Conservation (phyloP, 2,329 filamentous ascomycete species). For the Trichoderma koningiopsis region DNA sequence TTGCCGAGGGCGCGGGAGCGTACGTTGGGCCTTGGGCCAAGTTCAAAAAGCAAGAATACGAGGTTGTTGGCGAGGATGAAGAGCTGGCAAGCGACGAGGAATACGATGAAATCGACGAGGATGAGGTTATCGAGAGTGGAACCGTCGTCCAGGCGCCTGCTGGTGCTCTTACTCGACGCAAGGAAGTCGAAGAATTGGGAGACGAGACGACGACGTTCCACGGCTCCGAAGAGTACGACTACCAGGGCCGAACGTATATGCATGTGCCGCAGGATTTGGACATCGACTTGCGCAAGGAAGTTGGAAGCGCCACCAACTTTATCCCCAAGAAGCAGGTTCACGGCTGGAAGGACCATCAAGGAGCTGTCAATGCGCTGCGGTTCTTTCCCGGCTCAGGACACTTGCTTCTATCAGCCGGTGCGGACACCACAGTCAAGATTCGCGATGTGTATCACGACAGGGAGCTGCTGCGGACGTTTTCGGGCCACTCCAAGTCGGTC, state of each 20-base stretch:
- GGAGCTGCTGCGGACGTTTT: conserved; percentile 87
- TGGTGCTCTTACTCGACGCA: conserved; percentile 56
- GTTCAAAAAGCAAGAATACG: conserved; percentile 73
- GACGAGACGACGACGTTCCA: conserved; percentile 87
- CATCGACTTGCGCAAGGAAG: conserved; percentile 79
- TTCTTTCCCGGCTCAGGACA: conserved; percentile 91
- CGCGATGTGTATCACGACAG: conserved; percentile 92
- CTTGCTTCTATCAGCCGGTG: conserved; percentile 83
- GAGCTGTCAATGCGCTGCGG: conserved; percentile 82
- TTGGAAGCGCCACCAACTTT: conserved; percentile 80
- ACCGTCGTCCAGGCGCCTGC: conserved; percentile 60
- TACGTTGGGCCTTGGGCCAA: conserved; percentile 96
- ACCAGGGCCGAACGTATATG: conserved; percentile 96
- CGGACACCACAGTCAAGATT: conserved; percentile 87
- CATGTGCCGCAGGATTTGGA: conserved; percentile 91
- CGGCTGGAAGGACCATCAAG: conserved; percentile 81
- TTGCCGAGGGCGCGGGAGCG: conserved; percentile 82
- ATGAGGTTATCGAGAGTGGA: conserved; percentile 66
- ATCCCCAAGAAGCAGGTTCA: conserved; percentile 93
- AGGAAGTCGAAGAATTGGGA: conserved; percentile 61
- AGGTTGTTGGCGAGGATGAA: conserved; percentile 72
- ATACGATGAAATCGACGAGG: conserved; percentile 74
- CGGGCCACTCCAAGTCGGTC: conserved; percentile 85
- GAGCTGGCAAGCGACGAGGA: conserved; percentile 79
- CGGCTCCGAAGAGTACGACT: conserved; percentile 81